phyloP scores from a whole-genome alignment of 2,329 filamentous ascomycete species.

The Nothopassalora personata region DNA sequence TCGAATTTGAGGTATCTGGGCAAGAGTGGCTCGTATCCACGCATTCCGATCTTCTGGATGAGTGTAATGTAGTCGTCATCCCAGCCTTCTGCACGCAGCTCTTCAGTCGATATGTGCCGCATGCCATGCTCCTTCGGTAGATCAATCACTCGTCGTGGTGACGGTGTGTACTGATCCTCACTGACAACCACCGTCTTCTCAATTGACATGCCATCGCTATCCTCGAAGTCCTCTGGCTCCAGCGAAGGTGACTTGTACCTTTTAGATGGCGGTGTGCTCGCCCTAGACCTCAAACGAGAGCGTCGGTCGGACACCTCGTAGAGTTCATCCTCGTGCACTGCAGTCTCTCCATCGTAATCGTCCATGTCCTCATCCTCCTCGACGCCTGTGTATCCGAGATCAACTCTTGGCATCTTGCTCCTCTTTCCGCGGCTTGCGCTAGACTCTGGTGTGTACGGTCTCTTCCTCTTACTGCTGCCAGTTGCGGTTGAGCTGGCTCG shows the following conservation, averaged over 20 bases:
- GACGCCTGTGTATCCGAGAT: slow-evolving; percentile 9
- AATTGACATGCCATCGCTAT: slow-evolving; percentile 9
- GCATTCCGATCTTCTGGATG: slow-evolving; percentile 49
- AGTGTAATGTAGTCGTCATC: slow-evolving; percentile 48
- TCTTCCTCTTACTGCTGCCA: slow-evolving; percentile 19
- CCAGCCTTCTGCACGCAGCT: slow-evolving; percentile 39
- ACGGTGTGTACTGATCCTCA: slow-evolving; percentile 20
- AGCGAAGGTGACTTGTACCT: slow-evolving; percentile 8
- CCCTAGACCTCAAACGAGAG: slow-evolving; percentile 2
- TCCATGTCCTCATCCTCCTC: slow-evolving; percentile 8
- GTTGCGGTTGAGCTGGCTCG: slow-evolving; percentile 5
- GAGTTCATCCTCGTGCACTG: slow-evolving; percentile 2
- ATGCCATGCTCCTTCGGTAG: slow-evolving; percentile 22
- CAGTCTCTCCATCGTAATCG: not conserved
- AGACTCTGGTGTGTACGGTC: slow-evolving; percentile 12
- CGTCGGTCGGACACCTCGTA: not conserved
- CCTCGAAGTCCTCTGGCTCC: slow-evolving; percentile 5
- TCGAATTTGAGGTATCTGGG: slow-evolving; percentile 49
- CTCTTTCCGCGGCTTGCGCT: slow-evolving; percentile 10
- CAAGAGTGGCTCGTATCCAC: slow-evolving; percentile 53
- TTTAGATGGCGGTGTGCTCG: slow-evolving; percentile 7
- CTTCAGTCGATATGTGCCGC: slow-evolving; percentile 21
- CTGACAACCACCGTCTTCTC: slow-evolving; percentile 35
- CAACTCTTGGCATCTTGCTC: slow-evolving; percentile 20
- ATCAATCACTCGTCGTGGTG: slow-evolving; percentile 13